phyloP scores from a whole-genome alignment of 2,329 filamentous ascomycete genomes.

The Zymoseptoria crescenta region DNA sequence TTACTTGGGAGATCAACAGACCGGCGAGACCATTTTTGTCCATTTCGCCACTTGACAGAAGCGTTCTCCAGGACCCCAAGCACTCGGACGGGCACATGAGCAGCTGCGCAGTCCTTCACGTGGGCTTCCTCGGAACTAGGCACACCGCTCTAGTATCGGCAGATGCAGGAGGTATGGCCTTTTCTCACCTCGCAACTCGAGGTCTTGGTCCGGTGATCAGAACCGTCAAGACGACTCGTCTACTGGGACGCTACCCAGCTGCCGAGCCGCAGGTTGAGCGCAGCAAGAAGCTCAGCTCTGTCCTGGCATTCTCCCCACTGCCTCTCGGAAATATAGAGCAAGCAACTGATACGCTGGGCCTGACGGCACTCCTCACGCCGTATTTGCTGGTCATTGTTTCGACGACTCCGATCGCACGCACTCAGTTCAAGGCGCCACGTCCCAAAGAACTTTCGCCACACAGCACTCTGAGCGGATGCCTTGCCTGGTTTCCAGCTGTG shows the following conservation, averaged over 20 bases:
- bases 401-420: constrained; percentile 90
- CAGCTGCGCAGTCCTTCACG: constrained; percentile 70
- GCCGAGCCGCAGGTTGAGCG: constrained; percentile 55
- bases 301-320: constrained; percentile 81
- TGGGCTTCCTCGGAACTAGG: constrained; percentile 90
- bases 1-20: constrained; percentile 87
- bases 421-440: constrained; percentile 84
- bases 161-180: constrained; percentile 93
- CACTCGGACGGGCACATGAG: constrained; percentile 75
- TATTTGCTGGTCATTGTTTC: constrained; percentile 96
- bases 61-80: constrained; percentile 52
- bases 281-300: constrained; percentile 81
- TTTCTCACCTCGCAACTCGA: constrained; percentile 88
- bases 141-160: constrained; percentile 93
- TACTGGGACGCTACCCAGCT: constrained; percentile 83
- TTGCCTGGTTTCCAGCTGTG: constrained; percentile 96
- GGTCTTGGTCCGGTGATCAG: constrained; percentile 81
- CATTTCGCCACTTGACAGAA: constrained; percentile 66
- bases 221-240: constrained; percentile 79
- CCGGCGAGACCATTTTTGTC: constrained; percentile 82
- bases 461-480: constrained; percentile 82
- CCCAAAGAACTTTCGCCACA: constrained; percentile 88
- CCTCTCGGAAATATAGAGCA: constrained; percentile 93
- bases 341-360: constrained; percentile 73
- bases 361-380: constrained; percentile 92